Evolutionary conservation across 2,329 filamentous ascomycete genomes (phyloP), one percentile per base, ranked within the genome.

Genomic region (Fusarium nodosum): DNA sequence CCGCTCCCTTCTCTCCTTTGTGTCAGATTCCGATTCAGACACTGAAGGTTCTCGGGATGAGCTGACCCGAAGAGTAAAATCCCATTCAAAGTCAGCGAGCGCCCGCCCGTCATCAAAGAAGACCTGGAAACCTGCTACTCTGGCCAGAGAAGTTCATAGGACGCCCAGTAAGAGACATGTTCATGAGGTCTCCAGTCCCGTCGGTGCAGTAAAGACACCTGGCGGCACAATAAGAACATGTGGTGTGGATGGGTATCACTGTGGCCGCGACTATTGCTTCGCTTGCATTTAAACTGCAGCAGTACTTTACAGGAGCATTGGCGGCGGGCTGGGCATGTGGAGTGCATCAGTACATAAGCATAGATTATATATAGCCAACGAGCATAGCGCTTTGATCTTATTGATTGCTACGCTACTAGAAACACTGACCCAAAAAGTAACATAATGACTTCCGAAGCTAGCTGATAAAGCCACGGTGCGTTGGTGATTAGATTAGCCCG

Each of bases 211-310:
- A 7, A 79, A 79, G 68, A 87, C 85, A 12, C 85, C 86, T 0
- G 82, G 85, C 3, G 86, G 86, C 2, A 82, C 83, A 16, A 69
- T 81, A 68, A 79, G 84, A 53, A 79, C 79, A 16, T 90, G 88
- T 61, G 88, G 88, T 5, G 78, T 85, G 66, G 82, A 83, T 67
- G 87, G 85, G 15, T 89, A 85, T 73, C 79, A 77, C 18, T 90
- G 88, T 64, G 83, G 83, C 5, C 80, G 85, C 56, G 83, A 87
- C 64, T 90, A 89, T 77, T 90, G 88, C 76, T 88, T 90, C 69
- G 82, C 80, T 12, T 90, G 88, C 71, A 78, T 87, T 60, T 80
- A 60, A 60, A 52, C 12, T 5, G 24, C 16, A 24, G 28, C 18
- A 6, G 13, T 4, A 18, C 22, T 46, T 15, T 31, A 47, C n/a